These are phyloP conservation scores for Euphorbia lathyris DNA, from an alignment of 345 rosid genomes.

Conservation along the genomic window DNA sequence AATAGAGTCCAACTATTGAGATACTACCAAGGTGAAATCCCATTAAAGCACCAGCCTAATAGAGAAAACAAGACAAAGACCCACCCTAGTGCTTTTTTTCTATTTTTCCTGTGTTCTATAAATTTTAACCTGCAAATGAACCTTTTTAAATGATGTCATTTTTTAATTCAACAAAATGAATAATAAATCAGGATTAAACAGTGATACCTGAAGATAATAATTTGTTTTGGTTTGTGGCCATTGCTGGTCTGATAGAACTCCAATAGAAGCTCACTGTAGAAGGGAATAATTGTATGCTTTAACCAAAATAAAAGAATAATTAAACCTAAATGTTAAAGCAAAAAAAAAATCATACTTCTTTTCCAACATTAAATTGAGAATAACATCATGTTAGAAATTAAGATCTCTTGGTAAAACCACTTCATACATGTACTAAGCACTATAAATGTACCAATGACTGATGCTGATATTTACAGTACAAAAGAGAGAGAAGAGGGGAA, in stretches of 20 bases:
- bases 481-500: neutral
- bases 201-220: conserved; percentile 75
- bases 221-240: conserved; percentile 59
- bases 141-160: neutral
- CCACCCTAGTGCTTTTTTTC: neutral
- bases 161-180: neutral
- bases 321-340: neutral
- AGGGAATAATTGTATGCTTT: conserved; percentile 11
- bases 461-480: neutral
- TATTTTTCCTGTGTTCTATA: neutral
- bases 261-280: conserved; percentile 56
- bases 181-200: neutral
- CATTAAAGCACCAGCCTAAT: neutral
- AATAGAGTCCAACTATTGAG: neutral
- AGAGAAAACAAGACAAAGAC: neutral
- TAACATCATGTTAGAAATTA: neutral
- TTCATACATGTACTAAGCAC: neutral
- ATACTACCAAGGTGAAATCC: neutral
- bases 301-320: conserved; percentile 1
- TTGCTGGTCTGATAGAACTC: conserved; percentile 63
- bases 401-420: neutral
- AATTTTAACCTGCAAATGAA: neutral
- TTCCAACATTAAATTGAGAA: neutral
- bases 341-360: neutral
- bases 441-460: neutral